A percentile compares a stretch with the other conserved stretches of the same genome.
Conservation (phyloP, 1,284 basidiomycete species). For the Ganoderma resinaceum region DNA sequence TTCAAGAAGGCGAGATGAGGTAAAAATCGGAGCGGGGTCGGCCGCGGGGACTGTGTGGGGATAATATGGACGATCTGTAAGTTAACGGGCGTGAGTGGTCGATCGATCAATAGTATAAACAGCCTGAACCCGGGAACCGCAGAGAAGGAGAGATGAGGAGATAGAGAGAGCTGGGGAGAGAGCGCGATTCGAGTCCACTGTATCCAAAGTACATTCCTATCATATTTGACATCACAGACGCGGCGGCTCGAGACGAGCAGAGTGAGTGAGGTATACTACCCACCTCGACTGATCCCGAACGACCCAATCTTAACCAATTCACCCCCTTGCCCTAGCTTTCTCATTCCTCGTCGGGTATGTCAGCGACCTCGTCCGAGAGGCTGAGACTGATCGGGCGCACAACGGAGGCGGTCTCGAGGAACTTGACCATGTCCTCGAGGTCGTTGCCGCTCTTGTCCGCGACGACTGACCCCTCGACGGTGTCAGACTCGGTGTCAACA, state of each 20-base stretch:
- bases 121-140: neutral
- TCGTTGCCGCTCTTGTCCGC: slow-evolving; percentile 45
- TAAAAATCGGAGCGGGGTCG: neutral
- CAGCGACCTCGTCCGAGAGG: slow-evolving; percentile 38
- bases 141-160: no score
- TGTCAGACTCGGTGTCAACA: slow-evolving; percentile 32
- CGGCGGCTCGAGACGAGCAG: neutral
- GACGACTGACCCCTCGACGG: slow-evolving; percentile 28
- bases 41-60: neutral
- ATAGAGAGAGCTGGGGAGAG: neutral
- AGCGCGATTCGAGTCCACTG: neutral
- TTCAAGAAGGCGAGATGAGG: neutral
- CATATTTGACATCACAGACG: neutral
- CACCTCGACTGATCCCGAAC: neutral
- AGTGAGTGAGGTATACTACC: slow-evolving; percentile 4
- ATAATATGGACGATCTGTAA: slow-evolving; percentile 4
- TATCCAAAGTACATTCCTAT: slow-evolving; percentile 6
- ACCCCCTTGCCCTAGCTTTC: neutral
- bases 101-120: neutral
- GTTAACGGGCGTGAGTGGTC: slow-evolving; percentile 5
- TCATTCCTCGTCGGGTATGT: slow-evolving; percentile 45
- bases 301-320: neutral
- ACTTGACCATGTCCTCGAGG: slow-evolving; percentile 68
- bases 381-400: slow-evolving; percentile 44
- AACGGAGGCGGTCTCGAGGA: slow-evolving; percentile 54